Evolutionary conservation across 129 eudicot species (phyloP).

Genomic region (Smallanthus sonchifolius): DNA sequence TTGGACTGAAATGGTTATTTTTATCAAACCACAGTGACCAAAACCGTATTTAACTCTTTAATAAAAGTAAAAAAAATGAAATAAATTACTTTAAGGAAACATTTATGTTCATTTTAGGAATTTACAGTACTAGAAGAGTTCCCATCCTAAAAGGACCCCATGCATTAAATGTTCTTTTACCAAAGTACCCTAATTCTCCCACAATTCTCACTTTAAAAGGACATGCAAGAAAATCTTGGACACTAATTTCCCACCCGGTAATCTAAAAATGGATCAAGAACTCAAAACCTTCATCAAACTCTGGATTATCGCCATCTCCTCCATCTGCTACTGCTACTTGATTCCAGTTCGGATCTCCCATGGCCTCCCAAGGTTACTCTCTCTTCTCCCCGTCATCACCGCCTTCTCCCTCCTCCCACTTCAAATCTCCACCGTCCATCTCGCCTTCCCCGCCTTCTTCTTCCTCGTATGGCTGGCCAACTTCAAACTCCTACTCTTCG

Average conservation of each 20-base stretch:
- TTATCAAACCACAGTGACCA: too few relatives aligned
- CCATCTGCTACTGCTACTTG: conserved; percentile 29
- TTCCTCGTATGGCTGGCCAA: conserved; percentile 48
- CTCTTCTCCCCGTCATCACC: conserved; percentile 28
- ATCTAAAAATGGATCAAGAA: conserved; percentile 31
- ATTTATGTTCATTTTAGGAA: too few relatives aligned
- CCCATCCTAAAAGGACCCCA: too few relatives aligned
- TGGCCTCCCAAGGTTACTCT: background rate
- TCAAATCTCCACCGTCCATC: conserved; percentile 19
- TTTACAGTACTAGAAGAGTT: too few relatives aligned
- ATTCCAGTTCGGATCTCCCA: background rate
- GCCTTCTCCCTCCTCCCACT: conserved; percentile 27
- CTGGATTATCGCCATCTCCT: conserved; percentile 31
- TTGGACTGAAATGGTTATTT: too few relatives aligned
- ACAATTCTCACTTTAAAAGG: background rate
- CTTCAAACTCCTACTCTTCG: conserved; percentile 46
- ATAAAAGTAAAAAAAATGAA: too few relatives aligned
- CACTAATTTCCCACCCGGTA: background rate
- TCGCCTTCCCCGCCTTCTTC: conserved; percentile 30
- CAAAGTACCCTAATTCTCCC: too few relatives aligned
- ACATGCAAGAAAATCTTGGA: background rate
- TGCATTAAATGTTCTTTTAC: too few relatives aligned
- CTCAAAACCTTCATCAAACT: conserved; percentile 40
- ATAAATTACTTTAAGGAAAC: too few relatives aligned
- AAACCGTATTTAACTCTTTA: too few relatives aligned